Conservation (phyloP, 352 stramenopile species). For the Pilasporangium apinafurcum region DNA sequence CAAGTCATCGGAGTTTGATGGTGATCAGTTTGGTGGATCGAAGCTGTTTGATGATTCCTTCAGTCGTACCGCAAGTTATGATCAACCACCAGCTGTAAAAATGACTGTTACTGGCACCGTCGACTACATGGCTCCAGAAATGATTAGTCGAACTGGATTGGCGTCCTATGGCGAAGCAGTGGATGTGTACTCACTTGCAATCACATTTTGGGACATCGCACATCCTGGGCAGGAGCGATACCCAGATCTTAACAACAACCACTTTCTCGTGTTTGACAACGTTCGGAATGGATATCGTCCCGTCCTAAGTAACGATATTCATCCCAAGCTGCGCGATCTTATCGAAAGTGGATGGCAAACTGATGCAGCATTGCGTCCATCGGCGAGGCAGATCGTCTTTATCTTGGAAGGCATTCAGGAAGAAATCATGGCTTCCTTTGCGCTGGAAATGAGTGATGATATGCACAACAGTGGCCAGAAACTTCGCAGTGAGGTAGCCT, state of each 20-base stretch:
- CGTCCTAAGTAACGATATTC: conserved; percentile 25
- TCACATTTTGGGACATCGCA: conserved; percentile 69
- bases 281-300: conserved; percentile 41
- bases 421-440: conserved; percentile 40
- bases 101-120: conserved; percentile 71
- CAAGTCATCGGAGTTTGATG: neutral
- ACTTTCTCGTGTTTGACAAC: conserved; percentile 42
- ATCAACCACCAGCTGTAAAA: conserved; percentile 16
- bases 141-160: conserved; percentile 43
- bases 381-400: conserved; percentile 33
- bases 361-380: conserved; percentile 39
- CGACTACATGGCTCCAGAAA: conserved; percentile 70
- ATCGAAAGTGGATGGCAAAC: conserved; percentile 49
- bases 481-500: neutral
- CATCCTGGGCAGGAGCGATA: conserved; percentile 48
- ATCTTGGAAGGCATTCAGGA: conserved; percentile 55
- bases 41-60: neutral
- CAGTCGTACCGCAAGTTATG: neutral
- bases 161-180: conserved; percentile 54
- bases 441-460: conserved; percentile 35
- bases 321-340: conserved; percentile 44
- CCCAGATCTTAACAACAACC: conserved; percentile 19
- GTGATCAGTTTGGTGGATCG: conserved; percentile 2
- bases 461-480: conserved; percentile 9
- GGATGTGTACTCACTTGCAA: conserved; percentile 61